Evolutionary conservation across 2,329 filamentous ascomycete genomes (phyloP).

Genomic region (Hymenoscyphus fraxineus): DNA sequence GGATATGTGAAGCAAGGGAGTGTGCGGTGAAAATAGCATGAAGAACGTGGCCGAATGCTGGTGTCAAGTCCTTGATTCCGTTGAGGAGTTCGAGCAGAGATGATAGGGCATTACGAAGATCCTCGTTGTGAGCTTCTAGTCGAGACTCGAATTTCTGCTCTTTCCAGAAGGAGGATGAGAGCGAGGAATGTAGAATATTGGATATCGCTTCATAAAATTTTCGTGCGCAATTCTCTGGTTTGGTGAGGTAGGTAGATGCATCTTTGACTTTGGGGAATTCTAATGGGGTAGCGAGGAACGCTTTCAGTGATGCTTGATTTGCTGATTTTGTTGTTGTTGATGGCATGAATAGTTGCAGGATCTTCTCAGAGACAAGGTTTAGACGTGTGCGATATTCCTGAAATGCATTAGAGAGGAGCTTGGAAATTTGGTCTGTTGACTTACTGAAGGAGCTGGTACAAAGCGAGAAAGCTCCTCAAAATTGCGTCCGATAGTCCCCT

Average conservation of each 20-base stretch:
- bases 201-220: slow-evolving; percentile 23
- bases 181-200: slow-evolving; percentile 21
- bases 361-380: slow-evolving; percentile 23
- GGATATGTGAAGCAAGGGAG: slow-evolving; percentile 24
- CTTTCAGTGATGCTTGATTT: slow-evolving; percentile 8
- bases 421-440: slow-evolving; percentile 7
- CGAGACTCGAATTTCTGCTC: slow-evolving; percentile 17
- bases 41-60: slow-evolving; percentile 24
- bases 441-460: slow-evolving; percentile 28
- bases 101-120: slow-evolving; percentile 10
- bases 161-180: slow-evolving; percentile 16
- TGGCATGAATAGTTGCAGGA: slow-evolving; percentile 22
- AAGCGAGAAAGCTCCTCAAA: slow-evolving; percentile 30
- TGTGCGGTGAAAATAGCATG: slow-evolving; percentile 32
- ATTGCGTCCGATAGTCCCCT: slow-evolving; percentile 19
- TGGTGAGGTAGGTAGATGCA: slow-evolving; percentile 19
- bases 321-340: slow-evolving; percentile 11
- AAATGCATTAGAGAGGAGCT: slow-evolving; percentile 13
- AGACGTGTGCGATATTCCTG: slow-evolving; percentile 24
- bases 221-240: slow-evolving; percentile 20
- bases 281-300: slow-evolving; percentile 1
- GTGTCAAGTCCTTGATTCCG: slow-evolving; percentile 14
- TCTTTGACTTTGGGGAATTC: slow-evolving; percentile 9
- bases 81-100: background rate
- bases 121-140: slow-evolving; percentile 20